These are phyloP conservation scores for Lentinula detonsa DNA, from an alignment of 768 basidiomycete genomes.

Conservation along the genomic window DNA sequence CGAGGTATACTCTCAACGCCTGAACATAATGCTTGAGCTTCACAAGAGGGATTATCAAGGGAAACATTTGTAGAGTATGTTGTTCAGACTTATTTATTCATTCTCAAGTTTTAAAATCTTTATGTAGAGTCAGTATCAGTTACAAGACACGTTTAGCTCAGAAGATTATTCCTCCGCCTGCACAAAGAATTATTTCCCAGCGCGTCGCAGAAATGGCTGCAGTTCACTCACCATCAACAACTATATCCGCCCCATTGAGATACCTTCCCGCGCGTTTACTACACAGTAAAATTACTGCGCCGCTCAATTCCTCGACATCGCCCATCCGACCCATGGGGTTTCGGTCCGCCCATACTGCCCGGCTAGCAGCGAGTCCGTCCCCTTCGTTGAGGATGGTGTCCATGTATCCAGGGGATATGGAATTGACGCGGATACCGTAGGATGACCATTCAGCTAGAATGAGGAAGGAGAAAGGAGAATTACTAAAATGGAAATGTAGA, in stretches of 20 bases:
- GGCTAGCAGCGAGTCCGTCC: conserved; percentile 22
- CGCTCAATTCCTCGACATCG: conserved; percentile 31
- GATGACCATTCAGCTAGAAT: conserved; percentile 49
- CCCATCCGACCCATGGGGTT: conserved; percentile 41
- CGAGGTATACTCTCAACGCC: too few relatives aligned
- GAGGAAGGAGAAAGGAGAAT: background rate
- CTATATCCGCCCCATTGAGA: conserved; percentile 35
- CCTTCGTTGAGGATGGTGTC: conserved; percentile 45
- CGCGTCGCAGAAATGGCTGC: too few relatives aligned
- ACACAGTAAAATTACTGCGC: conserved; percentile 32
- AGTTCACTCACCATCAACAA: conserved; percentile 30
- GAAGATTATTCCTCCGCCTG: background rate
- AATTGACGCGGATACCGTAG: conserved; percentile 64
- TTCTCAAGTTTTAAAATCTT: too few relatives aligned
- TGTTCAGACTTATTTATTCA: too few relatives aligned
- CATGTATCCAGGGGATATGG: conserved; percentile 67
- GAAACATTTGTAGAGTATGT: too few relatives aligned
- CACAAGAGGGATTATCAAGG: too few relatives aligned
- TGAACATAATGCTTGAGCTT: too few relatives aligned
- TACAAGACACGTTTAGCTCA: background rate
- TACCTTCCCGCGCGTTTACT: conserved; percentile 33
- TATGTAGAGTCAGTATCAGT: too few relatives aligned
- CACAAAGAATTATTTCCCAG: background rate
- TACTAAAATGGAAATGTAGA: background rate
- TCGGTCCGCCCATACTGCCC: conserved; percentile 28